Evolutionary conservation across 2,329 filamentous ascomycete species (phyloP), one percentile per base, ranked within the genome.

Genomic region (Fusarium neocosmosporiellum): DNA sequence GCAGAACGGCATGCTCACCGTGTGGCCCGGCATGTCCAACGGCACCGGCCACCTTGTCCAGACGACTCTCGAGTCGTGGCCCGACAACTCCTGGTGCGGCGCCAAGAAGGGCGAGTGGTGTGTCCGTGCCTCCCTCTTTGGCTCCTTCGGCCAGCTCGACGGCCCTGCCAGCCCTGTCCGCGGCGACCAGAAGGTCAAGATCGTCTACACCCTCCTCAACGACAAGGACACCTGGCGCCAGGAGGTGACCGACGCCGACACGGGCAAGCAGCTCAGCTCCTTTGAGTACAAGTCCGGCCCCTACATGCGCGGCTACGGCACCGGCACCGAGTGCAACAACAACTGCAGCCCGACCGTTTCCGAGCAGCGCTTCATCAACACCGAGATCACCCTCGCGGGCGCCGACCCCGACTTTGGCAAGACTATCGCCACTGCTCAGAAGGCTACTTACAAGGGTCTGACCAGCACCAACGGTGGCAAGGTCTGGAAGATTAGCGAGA

Each of bases 21-120:
- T 74, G 41, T 74, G 71, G 71, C 71, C 71, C 13, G 71, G 71
- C 29, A 74, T 74, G 71, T 74, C 71, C 67, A 74, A 74, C 63
- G 71, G 71, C 60, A 74, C 71, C 2, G 71, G 71, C 29, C 58
- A 74, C 14, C 70, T 74, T 27, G 67, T 74, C 59, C 71, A 74
- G 58, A 72, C 70, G 5, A 74, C 71, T 0, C 70, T 74, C 9
- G 71, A 74, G 67, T 66, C 67, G 7, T 74, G 71, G 71, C 33
- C 67, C 46, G 70, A 74, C 41, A 74, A 74, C 65, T 72, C 71
- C 1, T 74, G 71, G 71, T 74, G 71, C 43, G 71, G 71, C 24
- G 71, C 71, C 46, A 67, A 48, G 24, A 54, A 46, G 22, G 69
- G 69, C 20, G 64, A 74, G 60, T 74, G 71, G 71, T 74, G 71